Evolutionary conservation across 495 filamentous ascomycete genomes (phyloP).

Genomic region (Penicillium pulvis): DNA sequence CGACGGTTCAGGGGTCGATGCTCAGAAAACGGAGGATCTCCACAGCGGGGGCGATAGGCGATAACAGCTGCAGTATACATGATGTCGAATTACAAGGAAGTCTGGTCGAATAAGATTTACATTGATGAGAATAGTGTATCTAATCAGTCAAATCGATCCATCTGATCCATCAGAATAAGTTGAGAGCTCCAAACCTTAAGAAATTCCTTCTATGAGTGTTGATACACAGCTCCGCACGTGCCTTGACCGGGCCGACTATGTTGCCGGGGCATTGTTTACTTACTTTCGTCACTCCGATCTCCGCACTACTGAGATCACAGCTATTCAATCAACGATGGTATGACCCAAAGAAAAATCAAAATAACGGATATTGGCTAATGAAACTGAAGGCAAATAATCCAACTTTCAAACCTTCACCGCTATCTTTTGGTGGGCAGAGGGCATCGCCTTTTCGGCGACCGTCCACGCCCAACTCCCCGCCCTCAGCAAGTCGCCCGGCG

Average conservation of each 20-base stretch:
- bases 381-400: constrained; percentile 40
- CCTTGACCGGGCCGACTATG: constrained; percentile 34
- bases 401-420: constrained; percentile 70
- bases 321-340: constrained; percentile 27
- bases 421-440: constrained; percentile 68
- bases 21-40: constrained; percentile 34
- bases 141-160: background rate
- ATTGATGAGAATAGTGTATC: background rate
- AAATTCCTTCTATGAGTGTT: no score
- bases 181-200: no score
- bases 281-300: constrained; percentile 1
- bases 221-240: constrained; percentile 22
- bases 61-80: constrained; percentile 22
- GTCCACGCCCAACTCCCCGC: constrained; percentile 49
- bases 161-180: background rate
- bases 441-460: constrained; percentile 76
- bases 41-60: constrained; percentile 36
- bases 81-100: background rate
- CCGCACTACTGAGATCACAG: background rate
- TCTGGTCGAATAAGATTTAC: background rate
- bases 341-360: constrained; percentile 6
- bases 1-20: constrained; percentile 8
- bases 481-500: constrained; percentile 39
- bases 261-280: constrained; percentile 31
- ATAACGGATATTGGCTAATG: background rate